A percentile compares a stretch with the other conserved stretches of the same genome.
phyloP scores from a whole-genome alignment of 2,329 filamentous ascomycete species.

The Fusarium guadeloupense region DNA sequence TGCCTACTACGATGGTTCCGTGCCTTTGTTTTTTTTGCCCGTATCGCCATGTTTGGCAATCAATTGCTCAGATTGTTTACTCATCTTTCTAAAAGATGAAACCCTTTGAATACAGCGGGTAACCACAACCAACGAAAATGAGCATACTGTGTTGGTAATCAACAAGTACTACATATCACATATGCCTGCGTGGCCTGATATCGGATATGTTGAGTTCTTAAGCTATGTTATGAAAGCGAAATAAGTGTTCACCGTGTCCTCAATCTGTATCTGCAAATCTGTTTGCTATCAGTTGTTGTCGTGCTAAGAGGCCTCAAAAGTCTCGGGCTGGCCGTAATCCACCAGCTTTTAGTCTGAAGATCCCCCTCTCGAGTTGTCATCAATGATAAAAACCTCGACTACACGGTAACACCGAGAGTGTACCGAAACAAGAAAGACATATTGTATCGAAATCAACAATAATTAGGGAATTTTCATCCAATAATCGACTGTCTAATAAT shows the following conservation, averaged over 20 bases:
- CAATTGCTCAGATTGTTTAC: too few relatives aligned
- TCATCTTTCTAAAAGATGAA: too few relatives aligned
- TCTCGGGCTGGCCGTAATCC: neutral
- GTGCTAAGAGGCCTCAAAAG: neutral
- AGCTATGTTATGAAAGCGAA: neutral
- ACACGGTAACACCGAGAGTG: neutral
- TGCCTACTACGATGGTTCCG: neutral
- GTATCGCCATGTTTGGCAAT: too few relatives aligned
- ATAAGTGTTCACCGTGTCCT: neutral
- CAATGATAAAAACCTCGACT: too few relatives aligned
- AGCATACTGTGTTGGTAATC: too few relatives aligned
- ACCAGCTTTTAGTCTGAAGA: neutral
- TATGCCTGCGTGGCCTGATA: neutral
- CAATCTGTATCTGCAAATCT: neutral
- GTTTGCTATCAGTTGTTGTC: neutral
- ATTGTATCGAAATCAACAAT: neutral
- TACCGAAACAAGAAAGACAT: slow-evolving; percentile 5
- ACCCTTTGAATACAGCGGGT: too few relatives aligned
- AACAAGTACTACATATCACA: too few relatives aligned
- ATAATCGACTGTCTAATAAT: slow-evolving; percentile 2
- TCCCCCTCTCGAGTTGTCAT: neutral
- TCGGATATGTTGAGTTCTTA: too few relatives aligned
- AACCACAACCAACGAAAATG: neutral
- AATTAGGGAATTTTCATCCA: neutral
- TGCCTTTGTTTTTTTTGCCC: too few relatives aligned